Percentiles rank a stretch among this genome's conserved stretches.
Conservation (phyloP, 2,329 filamentous ascomycete species). For the Cercospora canescens region DNA sequence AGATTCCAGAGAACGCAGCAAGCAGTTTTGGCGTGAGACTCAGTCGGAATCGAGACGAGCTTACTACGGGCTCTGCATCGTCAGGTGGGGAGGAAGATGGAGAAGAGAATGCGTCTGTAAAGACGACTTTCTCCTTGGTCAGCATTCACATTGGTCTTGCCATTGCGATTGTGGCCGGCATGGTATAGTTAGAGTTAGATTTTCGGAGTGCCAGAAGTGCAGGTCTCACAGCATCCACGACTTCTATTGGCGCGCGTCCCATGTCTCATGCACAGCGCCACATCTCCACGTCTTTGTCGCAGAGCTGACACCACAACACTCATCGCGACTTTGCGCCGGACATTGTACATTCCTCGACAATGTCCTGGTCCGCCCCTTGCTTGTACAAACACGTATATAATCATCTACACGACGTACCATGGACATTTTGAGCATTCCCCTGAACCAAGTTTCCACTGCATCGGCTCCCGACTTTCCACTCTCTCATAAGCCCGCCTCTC, state of each 20-base stretch:
- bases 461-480: constrained; percentile 3
- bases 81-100: neutral
- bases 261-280: neutral
- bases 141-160: neutral
- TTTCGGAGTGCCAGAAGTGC: neutral
- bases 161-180: neutral
- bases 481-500: constrained; percentile 1
- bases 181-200: neutral
- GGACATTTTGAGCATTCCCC: constrained; percentile 4
- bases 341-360: constrained; percentile 14
- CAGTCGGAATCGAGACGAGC: constrained; percentile 1
- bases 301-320: neutral
- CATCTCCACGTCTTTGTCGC: constrained; percentile 1
- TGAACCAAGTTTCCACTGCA: constrained; percentile 12
- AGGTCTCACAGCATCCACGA: neutral
- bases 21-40: neutral
- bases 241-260: neutral
- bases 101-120: neutral
- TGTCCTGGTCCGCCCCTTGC: constrained; percentile 15
- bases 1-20: neutral
- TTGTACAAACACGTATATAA: constrained; percentile 12
- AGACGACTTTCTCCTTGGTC: neutral
- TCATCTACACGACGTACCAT: constrained; percentile 8
- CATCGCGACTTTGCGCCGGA: constrained; percentile 11
- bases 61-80: neutral